Evolutionary conservation across 2,329 filamentous ascomycete genomes (phyloP), one percentile per base, ranked within the genome.

Genomic region (Colletotrichum lindemuthianum): DNA sequence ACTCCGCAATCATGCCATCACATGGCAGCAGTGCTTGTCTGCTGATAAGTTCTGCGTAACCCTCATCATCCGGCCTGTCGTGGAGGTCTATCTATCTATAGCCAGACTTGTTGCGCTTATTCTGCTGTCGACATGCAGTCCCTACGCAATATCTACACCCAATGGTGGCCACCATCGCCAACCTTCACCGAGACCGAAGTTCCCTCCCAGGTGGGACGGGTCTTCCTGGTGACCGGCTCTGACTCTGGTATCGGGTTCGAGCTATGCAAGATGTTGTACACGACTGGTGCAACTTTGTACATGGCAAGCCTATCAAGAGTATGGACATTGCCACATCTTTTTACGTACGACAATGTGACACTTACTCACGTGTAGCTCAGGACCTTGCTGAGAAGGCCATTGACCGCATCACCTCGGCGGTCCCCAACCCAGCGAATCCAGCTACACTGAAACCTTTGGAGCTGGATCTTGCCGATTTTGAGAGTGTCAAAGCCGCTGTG

Each of bases 201-300:
- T 4, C 55, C 68, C 1, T 15, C 52, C 2, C 73, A 76, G 34
- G 45, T 63, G 12, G 74, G 70, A 6, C 70, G 69, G 33, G 74
- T 78, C 2, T 77, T 78, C 43, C 80, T 88, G 37, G 78, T 88
- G 8, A 88, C 85, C 1, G 74, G 76, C 0, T 73, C 73, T 2
- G 76, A 74, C 41, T 63, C 70, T 1, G 76, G 76, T 16, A 76
- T 86, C 5, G 85, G 85, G 2, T 76, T 79, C 44, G 83, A 86
- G 69, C 75, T 88, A 4, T 75, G 75, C 60, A 80, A 80, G 59
- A 80, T 88, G 2, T 77, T 88, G 5, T 87, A 86, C 70, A 70
- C 72, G 1, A 79, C 78, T 4, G 82, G 84, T 32, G 85, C 76
- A 16, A 86, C 78, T 1, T 78, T 87, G 8, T 88, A 87, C 70